These are phyloP conservation scores for Tetrahymena borealis DNA, from an alignment of 73 alveolate genomes.

Conservation along the genomic window DNA sequence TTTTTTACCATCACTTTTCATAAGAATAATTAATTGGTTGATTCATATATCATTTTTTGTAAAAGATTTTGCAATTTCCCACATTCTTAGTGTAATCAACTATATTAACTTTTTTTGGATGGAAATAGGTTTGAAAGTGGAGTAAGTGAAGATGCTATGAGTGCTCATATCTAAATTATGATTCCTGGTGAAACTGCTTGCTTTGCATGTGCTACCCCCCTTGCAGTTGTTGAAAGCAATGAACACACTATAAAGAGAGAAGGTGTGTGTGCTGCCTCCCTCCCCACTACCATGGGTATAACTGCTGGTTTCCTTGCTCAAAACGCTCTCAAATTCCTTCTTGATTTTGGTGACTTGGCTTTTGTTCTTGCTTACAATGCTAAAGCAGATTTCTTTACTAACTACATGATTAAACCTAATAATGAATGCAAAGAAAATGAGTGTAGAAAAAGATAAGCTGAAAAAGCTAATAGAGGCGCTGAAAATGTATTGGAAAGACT, in stretches of 20 bases:
- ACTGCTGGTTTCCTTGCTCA: constrained; percentile 92
- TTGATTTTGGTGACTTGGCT: constrained; percentile 82
- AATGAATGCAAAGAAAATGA: constrained; percentile 77
- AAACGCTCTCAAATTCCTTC: constrained; percentile 79
- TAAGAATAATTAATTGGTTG: too few species aligned
- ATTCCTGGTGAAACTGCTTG: constrained; percentile 97
- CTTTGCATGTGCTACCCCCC: constrained; percentile 98
- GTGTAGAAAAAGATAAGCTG: constrained; percentile 67
- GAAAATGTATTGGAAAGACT: constrained; percentile 37
- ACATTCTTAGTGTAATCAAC: not conserved
- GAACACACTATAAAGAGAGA: constrained; percentile 93
- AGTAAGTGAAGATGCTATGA: constrained; percentile 96
- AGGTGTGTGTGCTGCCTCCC: constrained; percentile 99
- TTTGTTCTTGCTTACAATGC: constrained; percentile 87
- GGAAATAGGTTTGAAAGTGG: constrained; percentile 88
- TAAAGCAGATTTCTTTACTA: constrained; percentile 76
- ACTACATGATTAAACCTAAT: constrained; percentile 77
- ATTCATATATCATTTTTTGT: too few species aligned
- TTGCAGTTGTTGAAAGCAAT: constrained; percentile 92
- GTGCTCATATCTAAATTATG: constrained; percentile 89
- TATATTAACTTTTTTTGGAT: not conserved
- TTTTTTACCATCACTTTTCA: too few species aligned
- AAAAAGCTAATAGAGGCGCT: constrained; percentile 45
- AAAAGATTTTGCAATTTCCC: not conserved
- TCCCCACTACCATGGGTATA: constrained; percentile 99